Base-by-base conservation (phyloP, 208 protist species). In the Trypanosoma boissoni region DNA sequence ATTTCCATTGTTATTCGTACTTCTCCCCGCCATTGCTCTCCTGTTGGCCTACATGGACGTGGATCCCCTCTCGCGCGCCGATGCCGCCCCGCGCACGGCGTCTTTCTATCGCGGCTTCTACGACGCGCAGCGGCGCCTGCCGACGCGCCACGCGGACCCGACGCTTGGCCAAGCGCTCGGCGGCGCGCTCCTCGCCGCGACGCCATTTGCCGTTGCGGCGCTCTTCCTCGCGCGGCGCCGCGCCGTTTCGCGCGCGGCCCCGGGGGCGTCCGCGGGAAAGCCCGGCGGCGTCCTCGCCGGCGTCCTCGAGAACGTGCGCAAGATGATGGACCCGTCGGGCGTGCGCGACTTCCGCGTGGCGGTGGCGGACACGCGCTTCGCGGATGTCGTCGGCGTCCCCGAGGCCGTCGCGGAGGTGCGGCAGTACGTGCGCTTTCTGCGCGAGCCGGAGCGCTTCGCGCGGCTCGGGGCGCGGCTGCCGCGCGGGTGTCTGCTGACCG, bases 361-460 rank as follows among this genome's bases (percentile, higher is more conserved):
- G 0, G 81, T 91, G 44, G 83, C 78, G 67, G 84, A 76, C 61
- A 91, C 85, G 7, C 83, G 74, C 43, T 96, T 93, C 52, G 78
- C 77, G 44, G 87, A 96, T 61, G 85, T 96, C 23, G 46, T 96
- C 20, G 92, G 90, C 18, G 48, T 94, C 31, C 95, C 98, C 34
- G 96, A 98, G 74, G 96, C 96, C 9, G 91, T 98, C 46, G 74
- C 78, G 10, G 97, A 99, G 80, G 83, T 99, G 16, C 68, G 80
- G 48, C 96, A 98, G 79, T 96, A 98, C 64, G 96, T 99, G 3
- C 76, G 98, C 26, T 99, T 98, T 43, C 83, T 99, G 9, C 78
- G 83, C 43, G 82, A 86, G 7, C 96, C 97, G 18, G 70, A 86
- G n/a, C 80, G 86, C 55, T 99, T 98, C 68, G 91, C 85, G 1